phyloP scores from a whole-genome alignment of 2,329 filamentous ascomycete genomes.

The Aspergillus sergii region DNA sequence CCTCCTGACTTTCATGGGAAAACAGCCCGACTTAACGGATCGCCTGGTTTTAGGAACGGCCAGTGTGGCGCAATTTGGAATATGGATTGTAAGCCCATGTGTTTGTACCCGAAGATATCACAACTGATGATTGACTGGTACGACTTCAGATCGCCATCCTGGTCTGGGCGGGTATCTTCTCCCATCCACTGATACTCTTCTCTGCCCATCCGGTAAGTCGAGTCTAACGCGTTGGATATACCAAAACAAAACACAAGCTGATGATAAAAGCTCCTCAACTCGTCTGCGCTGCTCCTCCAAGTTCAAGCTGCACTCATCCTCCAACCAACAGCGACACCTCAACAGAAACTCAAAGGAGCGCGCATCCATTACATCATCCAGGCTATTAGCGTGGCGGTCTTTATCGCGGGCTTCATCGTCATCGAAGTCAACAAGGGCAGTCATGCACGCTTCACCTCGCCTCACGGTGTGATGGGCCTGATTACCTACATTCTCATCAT shows the following conservation, averaged over 20 bases:
- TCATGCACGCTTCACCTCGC: slow-evolving; percentile 70
- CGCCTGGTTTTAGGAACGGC: slow-evolving; percentile 66
- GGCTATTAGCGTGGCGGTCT: slow-evolving; percentile 54
- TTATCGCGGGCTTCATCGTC: slow-evolving; percentile 45
- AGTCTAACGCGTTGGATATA: slow-evolving; percentile 48
- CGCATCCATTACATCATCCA: slow-evolving; percentile 69
- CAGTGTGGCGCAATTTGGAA: slow-evolving; percentile 75
- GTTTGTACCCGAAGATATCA: not conserved
- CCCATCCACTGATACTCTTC: slow-evolving; percentile 74
- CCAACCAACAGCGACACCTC: slow-evolving; percentile 78
- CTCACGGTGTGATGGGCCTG: slow-evolving; percentile 82
- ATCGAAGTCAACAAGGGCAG: slow-evolving; percentile 75
- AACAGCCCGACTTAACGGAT: not conserved
- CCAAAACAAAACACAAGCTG: not conserved
- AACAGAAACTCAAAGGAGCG: slow-evolving; percentile 70
- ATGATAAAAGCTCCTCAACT: slow-evolving; percentile 53
- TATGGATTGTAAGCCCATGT: slow-evolving; percentile 61
- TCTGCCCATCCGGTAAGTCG: slow-evolving; percentile 79
- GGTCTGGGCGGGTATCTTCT: slow-evolving; percentile 77
- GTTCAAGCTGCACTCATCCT: slow-evolving; percentile 80
- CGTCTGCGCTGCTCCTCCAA: slow-evolving; percentile 70
- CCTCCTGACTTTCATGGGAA: not conserved
- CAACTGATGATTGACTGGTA: not conserved
- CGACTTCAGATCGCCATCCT: slow-evolving; percentile 64
- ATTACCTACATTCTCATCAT: slow-evolving; percentile 70